Base-by-base conservation (phyloP, 805 yeast genomes). In the Priceomyces carsonii region DNA sequence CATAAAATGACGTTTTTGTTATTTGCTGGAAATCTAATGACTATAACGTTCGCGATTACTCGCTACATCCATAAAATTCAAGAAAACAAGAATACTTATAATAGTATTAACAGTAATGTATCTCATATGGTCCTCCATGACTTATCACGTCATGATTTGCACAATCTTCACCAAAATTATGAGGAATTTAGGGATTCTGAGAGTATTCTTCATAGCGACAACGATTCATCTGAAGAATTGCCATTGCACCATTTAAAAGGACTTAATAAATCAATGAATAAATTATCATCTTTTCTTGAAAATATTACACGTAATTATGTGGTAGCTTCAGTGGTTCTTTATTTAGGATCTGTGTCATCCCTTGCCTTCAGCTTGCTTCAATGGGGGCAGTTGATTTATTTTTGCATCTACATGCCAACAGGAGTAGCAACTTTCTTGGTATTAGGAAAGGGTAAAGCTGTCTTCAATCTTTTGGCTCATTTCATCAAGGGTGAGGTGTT, bases 401-500 rank as follows among this genome's bases (percentile, higher is more conserved):
- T 80, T 33, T 64, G 80, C 35, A 66, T 75, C 18, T 80, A 85
- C 51, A 50, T 82, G 12, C 69, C 77, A 27, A 64, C 77, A 3
- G 83, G 77, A 2, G 52, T 80, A 19, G 86, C 88, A 5, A 80
- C 84, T 5, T 84, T 85, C 28, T 76, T 74, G 35, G 54, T 82
- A 26, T 59, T 89, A 50, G 98, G 95, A 25, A 63, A 76, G 59
- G 90, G 79, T 3, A 53, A 49, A 8, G 67, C 68, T 15, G 82
- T 90, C 9, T 91, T 87, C 66, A 88, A 87, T 49, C 60, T 91
- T 34, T 71, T 91, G 38, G 99, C 99, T 1, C 99, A 91, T 61
- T 87, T 88, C 73, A 91, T 91, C 59, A 91, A 91, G 61, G 99
- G 99, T 42, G 93, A 91, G 17, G 93, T 91, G 3, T 91, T 91